These are phyloP conservation scores for Neopestalotiopsis clavispora DNA, from an alignment of 2,329 filamentous ascomycete species.

Conservation along the genomic window DNA sequence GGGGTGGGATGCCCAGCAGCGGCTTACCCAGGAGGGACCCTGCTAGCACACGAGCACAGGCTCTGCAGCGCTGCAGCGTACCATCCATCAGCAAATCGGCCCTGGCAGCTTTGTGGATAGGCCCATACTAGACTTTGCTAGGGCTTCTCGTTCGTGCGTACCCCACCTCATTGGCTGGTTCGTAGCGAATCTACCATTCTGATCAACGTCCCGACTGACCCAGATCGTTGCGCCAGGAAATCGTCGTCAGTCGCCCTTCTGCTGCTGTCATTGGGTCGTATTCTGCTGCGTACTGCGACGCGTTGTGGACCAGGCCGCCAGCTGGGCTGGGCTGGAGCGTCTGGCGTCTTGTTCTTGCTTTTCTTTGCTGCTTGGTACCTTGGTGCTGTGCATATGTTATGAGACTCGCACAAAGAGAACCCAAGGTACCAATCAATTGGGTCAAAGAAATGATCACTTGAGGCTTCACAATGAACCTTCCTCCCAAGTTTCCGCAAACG, in stretches of 20 bases:
- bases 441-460: neutral
- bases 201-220: constrained; percentile 1
- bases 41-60: neutral
- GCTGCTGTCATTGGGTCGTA: constrained; percentile 8
- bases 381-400: neutral
- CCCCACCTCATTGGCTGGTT: neutral
- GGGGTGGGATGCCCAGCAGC: neutral
- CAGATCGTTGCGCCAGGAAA: constrained; percentile 3
- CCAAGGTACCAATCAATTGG: neutral
- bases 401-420: neutral
- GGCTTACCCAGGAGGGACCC: neutral
- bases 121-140: neutral
- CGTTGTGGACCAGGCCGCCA: neutral
- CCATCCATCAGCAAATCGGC: neutral
- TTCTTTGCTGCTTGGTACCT: constrained; percentile 3
- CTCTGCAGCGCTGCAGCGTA: neutral
- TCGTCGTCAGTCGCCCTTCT: constrained; percentile 1
- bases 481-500: neutral
- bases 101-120: neutral
- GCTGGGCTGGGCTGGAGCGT: neutral
- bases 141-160: neutral
- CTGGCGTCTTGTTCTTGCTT: neutral
- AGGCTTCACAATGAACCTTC: neutral
- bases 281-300: neutral
- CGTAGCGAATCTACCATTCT: constrained; percentile 12